Evolutionary conservation across 1,139 yeast species (phyloP).

Genomic region (Kodamaea anthophila): DNA sequence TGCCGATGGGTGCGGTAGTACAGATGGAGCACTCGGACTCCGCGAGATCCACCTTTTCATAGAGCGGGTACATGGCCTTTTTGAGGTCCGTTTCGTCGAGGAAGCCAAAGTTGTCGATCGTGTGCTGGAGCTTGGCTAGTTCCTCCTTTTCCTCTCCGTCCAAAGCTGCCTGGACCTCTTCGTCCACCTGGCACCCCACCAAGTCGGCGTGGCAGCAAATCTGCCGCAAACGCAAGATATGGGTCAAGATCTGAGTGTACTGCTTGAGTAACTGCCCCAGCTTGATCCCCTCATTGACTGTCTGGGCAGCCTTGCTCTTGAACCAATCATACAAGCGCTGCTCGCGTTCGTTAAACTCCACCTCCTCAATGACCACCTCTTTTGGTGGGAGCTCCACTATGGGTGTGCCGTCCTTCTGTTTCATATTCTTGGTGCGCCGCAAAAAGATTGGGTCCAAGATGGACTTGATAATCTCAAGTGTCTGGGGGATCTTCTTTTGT

Average conservation of each 20-base stretch:
- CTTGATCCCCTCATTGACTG: constrained; percentile 57
- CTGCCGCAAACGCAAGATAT: constrained; percentile 77
- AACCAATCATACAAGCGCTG: constrained; percentile 62
- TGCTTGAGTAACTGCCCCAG: constrained; percentile 68
- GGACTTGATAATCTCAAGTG: constrained; percentile 78
- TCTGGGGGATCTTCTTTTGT: constrained; percentile 58
- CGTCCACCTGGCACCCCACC: constrained; percentile 43
- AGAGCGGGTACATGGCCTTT: constrained; percentile 23
- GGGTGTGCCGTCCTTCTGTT: constrained; percentile 64
- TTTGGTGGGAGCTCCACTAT: constrained; percentile 75
- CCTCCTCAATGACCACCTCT: constrained; percentile 60
- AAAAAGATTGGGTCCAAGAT: constrained; percentile 78
- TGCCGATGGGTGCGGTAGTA: constrained; percentile 55
- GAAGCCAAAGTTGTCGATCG: constrained; percentile 18
- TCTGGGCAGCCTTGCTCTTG: constrained; percentile 58
- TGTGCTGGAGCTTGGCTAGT: constrained; percentile 8
- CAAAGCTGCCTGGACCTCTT: constrained; percentile 14
- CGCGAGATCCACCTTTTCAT: constrained; percentile 23
- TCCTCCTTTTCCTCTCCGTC: constrained; percentile 11
- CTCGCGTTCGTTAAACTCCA: constrained; percentile 65
- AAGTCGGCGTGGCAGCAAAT: constrained; percentile 80
- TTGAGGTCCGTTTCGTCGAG: constrained; percentile 27
- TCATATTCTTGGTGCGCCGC: constrained; percentile 85
- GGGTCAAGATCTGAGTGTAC: constrained; percentile 77
- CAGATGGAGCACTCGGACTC: constrained; percentile 81